Conservation (phyloP, 2,329 filamentous ascomycete species). For the Plectosphaerella sp. region DNA sequence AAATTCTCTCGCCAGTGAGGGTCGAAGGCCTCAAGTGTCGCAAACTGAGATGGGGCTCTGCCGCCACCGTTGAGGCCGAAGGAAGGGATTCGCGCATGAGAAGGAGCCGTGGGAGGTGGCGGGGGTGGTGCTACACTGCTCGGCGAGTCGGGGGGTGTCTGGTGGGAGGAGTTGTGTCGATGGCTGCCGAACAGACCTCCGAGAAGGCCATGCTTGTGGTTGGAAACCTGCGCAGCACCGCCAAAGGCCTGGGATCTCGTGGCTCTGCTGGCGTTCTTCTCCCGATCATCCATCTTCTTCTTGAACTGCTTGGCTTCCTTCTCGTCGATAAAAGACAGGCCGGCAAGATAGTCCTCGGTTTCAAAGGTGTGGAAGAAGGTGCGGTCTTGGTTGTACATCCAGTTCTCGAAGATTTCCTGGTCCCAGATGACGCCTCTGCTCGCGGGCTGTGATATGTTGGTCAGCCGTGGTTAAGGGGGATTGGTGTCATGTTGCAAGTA, state of each 20-base stretch:
- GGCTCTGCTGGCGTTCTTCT: constrained; percentile 91
- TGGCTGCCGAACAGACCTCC: constrained; percentile 59
- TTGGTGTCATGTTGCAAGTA: constrained; percentile 12
- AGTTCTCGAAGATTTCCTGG: constrained; percentile 95
- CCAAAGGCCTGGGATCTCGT: constrained; percentile 76
- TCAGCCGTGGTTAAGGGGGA: constrained; percentile 10
- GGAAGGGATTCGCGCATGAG: constrained; percentile 31
- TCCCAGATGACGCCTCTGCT: constrained; percentile 90
- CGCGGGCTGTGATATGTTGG: constrained; percentile 49
- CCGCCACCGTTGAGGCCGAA: constrained; percentile 42
- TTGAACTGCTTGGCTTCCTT: constrained; percentile 96
- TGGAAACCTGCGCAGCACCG: constrained; percentile 34
- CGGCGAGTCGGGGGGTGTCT: constrained; percentile 54
- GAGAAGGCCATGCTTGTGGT: constrained; percentile 44
- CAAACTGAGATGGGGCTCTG: constrained; percentile 49
- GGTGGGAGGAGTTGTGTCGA: constrained; percentile 53
- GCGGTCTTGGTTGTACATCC: constrained; percentile 92
- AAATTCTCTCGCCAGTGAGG: constrained; percentile 62
- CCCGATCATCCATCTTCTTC: constrained; percentile 94
- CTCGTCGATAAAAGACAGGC: constrained; percentile 89
- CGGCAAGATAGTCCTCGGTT: constrained; percentile 85
- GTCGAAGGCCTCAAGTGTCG: constrained; percentile 60
- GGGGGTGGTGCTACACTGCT: constrained; percentile 28
- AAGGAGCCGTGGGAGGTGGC: constrained; percentile 21
- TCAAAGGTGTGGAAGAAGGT: constrained; percentile 98